Evolutionary conservation across 192 early-diverging fungal species (phyloP).

Genomic region (Linnemannia hyalina): DNA sequence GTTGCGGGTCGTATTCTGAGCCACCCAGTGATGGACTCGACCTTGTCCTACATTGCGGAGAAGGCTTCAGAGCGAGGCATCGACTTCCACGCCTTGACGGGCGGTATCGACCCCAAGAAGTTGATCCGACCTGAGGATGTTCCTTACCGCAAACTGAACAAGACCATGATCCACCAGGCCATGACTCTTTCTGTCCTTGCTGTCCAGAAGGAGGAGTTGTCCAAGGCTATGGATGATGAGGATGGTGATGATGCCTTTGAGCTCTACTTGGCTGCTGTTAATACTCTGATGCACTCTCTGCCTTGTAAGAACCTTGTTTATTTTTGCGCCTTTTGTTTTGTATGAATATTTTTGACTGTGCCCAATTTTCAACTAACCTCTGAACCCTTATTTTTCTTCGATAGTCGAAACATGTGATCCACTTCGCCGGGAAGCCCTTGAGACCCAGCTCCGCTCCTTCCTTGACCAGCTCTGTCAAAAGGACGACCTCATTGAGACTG

Average conservation of each 20-base stretch:
- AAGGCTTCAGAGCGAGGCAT: conserved; percentile 48
- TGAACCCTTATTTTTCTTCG: neutral
- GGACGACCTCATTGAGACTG: conserved; percentile 3
- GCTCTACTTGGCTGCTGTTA: conserved; percentile 48
- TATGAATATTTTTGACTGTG: neutral
- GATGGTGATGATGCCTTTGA: conserved; percentile 57
- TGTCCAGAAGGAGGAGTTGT: conserved; percentile 53
- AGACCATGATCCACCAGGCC: conserved; percentile 51
- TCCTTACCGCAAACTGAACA: conserved; percentile 54
- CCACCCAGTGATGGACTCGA: conserved; percentile 54
- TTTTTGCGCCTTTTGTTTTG: neutral
- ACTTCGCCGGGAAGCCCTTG: conserved; percentile 39
- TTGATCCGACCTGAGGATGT: conserved; percentile 42
- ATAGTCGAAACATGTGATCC: conserved; percentile 55
- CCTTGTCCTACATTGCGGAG: conserved; percentile 35
- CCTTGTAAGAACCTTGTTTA: conserved; percentile 44
- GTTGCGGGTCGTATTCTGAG: conserved; percentile 43
- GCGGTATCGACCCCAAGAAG: conserved; percentile 23
- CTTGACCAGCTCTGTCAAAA: conserved; percentile 13
- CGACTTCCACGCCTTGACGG: conserved; percentile 18
- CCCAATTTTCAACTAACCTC: neutral
- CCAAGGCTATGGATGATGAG: conserved; percentile 49
- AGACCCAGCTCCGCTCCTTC: conserved; percentile 31
- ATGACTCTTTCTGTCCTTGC: conserved; percentile 57
- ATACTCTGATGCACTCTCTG: conserved; percentile 46